phyloP scores from a whole-genome alignment of 805 yeast species.

The Barnettozyma botsteinii region DNA sequence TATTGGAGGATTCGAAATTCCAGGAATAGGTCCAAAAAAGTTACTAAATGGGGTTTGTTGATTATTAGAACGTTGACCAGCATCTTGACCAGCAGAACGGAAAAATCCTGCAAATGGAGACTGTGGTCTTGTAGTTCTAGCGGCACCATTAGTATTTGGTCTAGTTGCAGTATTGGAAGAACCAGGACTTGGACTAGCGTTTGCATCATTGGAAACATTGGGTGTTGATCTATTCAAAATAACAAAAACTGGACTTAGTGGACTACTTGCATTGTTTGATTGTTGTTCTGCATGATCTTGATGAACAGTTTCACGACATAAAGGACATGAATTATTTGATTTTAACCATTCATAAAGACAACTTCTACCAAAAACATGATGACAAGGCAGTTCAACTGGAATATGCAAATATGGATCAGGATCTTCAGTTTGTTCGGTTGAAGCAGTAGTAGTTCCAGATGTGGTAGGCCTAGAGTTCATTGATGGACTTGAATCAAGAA shows the following conservation, averaged over 20 bases:
- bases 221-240: neutral
- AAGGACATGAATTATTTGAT: constrained; percentile 72
- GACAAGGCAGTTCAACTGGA: constrained; percentile 76
- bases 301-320: constrained; percentile 56
- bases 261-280: constrained; percentile 16
- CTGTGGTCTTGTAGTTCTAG: neutral
- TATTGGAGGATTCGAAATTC: neutral
- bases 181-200: neutral
- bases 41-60: too few species aligned
- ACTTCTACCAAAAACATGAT: constrained; percentile 79
- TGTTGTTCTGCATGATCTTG: constrained; percentile 6
- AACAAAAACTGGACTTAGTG: constrained; percentile 7
- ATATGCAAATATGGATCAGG: constrained; percentile 41
- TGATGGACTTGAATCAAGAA: neutral
- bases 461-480: neutral
- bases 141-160: constrained; percentile 2
- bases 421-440: constrained; percentile 6
- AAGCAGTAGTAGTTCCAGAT: neutral
- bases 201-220: constrained; percentile 1
- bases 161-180: neutral
- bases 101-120: neutral
- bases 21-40: too few species aligned
- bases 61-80: too few species aligned
- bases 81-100: neutral
- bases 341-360: constrained; percentile 84